Percentiles rank a stretch among this genome's conserved stretches.
Conservation (phyloP, 192 early-diverging fungal species). For the Backusella luteola region DNA sequence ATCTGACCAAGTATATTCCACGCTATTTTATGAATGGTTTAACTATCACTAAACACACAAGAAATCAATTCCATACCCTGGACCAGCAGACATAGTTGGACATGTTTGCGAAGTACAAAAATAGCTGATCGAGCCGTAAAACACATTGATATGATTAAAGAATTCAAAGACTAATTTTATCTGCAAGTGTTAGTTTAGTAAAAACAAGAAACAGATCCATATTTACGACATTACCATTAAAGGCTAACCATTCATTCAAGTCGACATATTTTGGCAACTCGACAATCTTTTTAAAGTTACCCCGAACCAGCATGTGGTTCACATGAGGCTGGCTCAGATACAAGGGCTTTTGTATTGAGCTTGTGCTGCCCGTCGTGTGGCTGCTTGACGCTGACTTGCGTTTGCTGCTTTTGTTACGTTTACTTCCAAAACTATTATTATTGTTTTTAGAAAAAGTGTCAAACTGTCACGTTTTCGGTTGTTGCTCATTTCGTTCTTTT, state of each 20-base stretch:
- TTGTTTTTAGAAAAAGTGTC: background rate
- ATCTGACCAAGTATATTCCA: constrained; percentile 94
- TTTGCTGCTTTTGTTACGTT: background rate
- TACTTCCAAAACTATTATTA: background rate
- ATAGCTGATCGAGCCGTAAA: constrained; percentile 85
- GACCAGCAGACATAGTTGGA: constrained; percentile 83
- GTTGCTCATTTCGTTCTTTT: background rate
- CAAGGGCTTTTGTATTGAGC: constrained; percentile 34
- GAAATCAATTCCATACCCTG: constrained; percentile 40
- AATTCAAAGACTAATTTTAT: constrained; percentile 76
- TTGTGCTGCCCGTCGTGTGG: background rate
- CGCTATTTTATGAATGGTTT: constrained; percentile 22
- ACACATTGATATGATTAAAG: constrained; percentile 88
- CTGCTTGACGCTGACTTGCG: background rate
- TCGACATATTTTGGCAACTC: constrained; percentile 91
- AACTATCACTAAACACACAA: no score
- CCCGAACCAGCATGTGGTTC: constrained; percentile 83
- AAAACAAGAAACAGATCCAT: background rate
- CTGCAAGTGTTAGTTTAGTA: background rate
- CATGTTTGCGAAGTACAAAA: constrained; percentile 84
- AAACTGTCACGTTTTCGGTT: background rate
- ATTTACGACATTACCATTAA: constrained; percentile 54
- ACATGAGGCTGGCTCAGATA: constrained; percentile 67
- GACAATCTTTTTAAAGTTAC: constrained; percentile 88
- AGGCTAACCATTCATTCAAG: constrained; percentile 90